phyloP scores from a whole-genome alignment of 202 grass and related monocot species.

The Setaria italica region DNA sequence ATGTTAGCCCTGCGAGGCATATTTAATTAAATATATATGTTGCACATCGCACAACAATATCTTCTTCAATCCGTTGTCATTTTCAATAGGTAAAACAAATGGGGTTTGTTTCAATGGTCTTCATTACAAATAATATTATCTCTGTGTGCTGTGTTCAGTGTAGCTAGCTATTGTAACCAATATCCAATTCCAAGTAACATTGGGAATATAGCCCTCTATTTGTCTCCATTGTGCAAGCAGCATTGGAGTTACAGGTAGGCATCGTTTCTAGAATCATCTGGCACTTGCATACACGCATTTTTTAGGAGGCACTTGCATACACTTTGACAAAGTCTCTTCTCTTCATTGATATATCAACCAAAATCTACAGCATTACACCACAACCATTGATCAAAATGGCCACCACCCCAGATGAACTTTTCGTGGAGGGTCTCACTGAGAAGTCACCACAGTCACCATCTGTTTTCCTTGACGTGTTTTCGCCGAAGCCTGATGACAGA shows the following conservation, averaged over 20 bases:
- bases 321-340: background rate
- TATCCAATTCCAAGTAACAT: background rate
- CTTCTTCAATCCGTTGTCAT: too few relatives aligned
- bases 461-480: slow-evolving; percentile 16
- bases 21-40: too few relatives aligned
- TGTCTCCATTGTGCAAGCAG: background rate
- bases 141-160: too few relatives aligned
- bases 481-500: background rate
- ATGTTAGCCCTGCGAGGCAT: too few relatives aligned
- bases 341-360: background rate
- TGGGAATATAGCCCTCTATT: background rate
- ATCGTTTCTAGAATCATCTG: background rate
- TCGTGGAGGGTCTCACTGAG: slow-evolving; percentile 3
- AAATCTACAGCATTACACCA: background rate
- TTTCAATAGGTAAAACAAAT: too few relatives aligned
- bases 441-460: background rate
- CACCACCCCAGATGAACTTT: slow-evolving; percentile 39
- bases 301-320: background rate
- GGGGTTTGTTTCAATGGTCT: too few relatives aligned
- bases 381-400: slow-evolving; percentile 29
- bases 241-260: background rate
- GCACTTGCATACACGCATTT: background rate
- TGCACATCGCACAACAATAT: too few relatives aligned
- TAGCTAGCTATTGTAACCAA: background rate
- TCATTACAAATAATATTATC: too few relatives aligned